phyloP scores from a whole-genome alignment of 768 basidiomycete species.

The Tephrocybe sp. region DNA sequence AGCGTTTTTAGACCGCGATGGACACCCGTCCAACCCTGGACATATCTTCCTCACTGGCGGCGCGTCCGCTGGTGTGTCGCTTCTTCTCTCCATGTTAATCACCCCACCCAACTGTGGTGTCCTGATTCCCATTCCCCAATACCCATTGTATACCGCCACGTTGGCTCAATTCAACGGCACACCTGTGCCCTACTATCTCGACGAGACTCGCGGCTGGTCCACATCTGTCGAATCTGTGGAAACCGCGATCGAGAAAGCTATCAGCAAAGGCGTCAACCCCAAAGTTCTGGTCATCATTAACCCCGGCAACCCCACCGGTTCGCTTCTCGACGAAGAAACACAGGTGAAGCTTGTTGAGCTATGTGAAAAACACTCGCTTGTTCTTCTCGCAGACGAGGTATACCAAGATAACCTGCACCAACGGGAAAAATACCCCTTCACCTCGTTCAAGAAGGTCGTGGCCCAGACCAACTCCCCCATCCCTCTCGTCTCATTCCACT shows the following conservation, averaged over 20 bases:
- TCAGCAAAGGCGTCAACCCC: slow-evolving; percentile 55
- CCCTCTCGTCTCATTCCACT: slow-evolving; percentile 93
- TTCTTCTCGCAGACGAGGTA: slow-evolving; percentile 97
- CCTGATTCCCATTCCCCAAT: slow-evolving; percentile 97
- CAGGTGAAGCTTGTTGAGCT: slow-evolving; percentile 77
- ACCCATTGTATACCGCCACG: slow-evolving; percentile 95
- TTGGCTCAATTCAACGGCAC: slow-evolving; percentile 83
- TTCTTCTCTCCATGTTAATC: slow-evolving; percentile 79
- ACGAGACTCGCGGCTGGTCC: slow-evolving; percentile 80
- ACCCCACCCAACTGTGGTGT: slow-evolving; percentile 66
- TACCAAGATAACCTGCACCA: slow-evolving; percentile 93
- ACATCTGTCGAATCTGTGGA: slow-evolving; percentile 70
- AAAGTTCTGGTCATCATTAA: slow-evolving; percentile 97
- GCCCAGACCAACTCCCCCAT: slow-evolving; percentile 62
- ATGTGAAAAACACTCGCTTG: slow-evolving; percentile 81
- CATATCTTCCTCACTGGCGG: slow-evolving; percentile 95
- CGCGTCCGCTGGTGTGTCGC: slow-evolving; percentile 91
- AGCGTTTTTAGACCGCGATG: slow-evolving; percentile 72
- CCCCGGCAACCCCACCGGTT: slow-evolving; percentile 96
- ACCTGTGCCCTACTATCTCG: slow-evolving; percentile 84
- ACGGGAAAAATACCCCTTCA: slow-evolving; percentile 66
- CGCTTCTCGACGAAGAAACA: slow-evolving; percentile 67
- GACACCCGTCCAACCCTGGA: slow-evolving; percentile 75
- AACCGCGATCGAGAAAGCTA: slow-evolving; percentile 62
- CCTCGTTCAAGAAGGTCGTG: slow-evolving; percentile 91